phyloP scores from a whole-genome alignment of 306 rosid species.

The Crotalaria pallida region DNA sequence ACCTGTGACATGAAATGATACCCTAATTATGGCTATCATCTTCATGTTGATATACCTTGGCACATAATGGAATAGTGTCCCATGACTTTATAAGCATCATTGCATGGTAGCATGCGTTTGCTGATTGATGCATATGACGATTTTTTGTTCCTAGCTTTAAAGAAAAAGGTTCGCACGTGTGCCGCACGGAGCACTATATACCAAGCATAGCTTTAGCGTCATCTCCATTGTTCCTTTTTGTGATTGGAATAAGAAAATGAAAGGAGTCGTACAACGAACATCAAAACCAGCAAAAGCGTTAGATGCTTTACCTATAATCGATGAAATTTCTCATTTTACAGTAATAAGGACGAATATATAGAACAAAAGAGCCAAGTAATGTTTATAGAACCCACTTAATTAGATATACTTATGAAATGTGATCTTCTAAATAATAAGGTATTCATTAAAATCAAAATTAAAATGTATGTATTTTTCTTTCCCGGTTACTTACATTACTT shows the following conservation, averaged over 20 bases:
- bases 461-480: too few relatives aligned
- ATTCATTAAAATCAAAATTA: too few relatives aligned
- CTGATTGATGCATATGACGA: conserved; percentile 8
- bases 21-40: conserved; percentile 32
- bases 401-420: not conserved
- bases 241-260: conserved; percentile 18
- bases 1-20: conserved; percentile 27
- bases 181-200: conserved; percentile 22
- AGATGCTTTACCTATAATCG: not conserved
- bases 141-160: not conserved
- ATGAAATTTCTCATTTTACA: not conserved
- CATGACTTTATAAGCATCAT: conserved; percentile 23
- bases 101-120: conserved; percentile 32
- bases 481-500: too few relatives aligned
- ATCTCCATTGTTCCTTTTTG: conserved; percentile 32
- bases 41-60: conserved; percentile 10
- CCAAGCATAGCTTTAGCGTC: conserved; percentile 21
- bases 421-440: not conserved
- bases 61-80: conserved; percentile 14
- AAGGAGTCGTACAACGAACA: not conserved
- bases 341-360: not conserved
- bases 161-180: not conserved
- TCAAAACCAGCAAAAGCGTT: not conserved
- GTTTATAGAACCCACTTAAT: not conserved
- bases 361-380: not conserved